phyloP scores from a whole-genome alignment of 2,329 filamentous ascomycete species.

The Botrytis deweyae region DNA sequence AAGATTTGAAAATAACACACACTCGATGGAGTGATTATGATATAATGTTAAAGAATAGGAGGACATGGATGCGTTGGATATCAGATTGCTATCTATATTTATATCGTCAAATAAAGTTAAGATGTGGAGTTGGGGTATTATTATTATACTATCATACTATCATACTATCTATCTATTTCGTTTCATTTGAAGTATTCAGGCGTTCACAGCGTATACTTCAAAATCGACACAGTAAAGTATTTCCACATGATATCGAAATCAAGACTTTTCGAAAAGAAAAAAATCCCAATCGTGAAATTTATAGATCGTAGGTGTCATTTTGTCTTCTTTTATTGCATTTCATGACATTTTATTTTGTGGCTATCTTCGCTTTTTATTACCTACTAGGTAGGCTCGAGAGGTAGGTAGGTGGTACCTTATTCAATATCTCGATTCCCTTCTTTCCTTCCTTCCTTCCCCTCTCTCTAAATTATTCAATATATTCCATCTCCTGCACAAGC shows the following conservation, averaged over 20 bases:
- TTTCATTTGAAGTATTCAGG: accelerated
- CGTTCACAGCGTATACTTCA: accelerated
- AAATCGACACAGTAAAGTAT: accelerated
- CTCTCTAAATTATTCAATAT: no score
- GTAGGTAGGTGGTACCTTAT: neutral
- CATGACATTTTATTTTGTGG: no score
- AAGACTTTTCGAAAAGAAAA: no score
- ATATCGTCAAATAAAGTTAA: neutral
- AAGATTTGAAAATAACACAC: neutral
- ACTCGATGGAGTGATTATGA: neutral
- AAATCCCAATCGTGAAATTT: no score
- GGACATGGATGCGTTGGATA: neutral
- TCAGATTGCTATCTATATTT: neutral
- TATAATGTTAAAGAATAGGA: neutral
- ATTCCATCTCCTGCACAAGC: no score
- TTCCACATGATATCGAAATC: no score
- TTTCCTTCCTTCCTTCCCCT: no score
- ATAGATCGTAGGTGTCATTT: no score
- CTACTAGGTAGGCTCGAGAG: no score
- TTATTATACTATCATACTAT: no score
- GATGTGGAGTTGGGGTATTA: neutral
- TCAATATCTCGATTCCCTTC: neutral
- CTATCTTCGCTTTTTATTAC: neutral
- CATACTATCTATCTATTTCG: no score
- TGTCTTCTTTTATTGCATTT: neutral